These are phyloP conservation scores for Fusarium cyanostomum DNA, from an alignment of 2,329 filamentous ascomycete genomes.

Conservation along the genomic window DNA sequence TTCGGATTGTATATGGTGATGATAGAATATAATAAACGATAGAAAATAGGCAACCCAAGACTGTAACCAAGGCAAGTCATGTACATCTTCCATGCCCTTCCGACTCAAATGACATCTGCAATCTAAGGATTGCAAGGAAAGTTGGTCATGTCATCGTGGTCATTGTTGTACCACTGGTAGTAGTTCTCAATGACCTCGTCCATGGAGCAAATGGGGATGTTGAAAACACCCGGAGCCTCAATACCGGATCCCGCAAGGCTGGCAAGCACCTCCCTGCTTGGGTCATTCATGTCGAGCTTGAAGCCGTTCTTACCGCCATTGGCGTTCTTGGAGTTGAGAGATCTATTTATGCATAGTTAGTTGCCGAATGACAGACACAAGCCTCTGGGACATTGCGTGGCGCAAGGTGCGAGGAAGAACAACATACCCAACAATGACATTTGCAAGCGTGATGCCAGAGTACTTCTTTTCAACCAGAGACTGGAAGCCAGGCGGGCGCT, in stretches of 20 bases:
- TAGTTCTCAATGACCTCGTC: constrained; percentile 25
- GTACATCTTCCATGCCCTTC: no score
- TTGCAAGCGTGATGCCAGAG: constrained; percentile 15
- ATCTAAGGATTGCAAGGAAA: constrained; percentile 23
- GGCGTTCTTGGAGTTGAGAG: constrained; percentile 16
- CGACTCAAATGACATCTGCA: no score
- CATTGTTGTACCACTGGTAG: constrained; percentile 2
- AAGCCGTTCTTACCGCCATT: constrained; percentile 21
- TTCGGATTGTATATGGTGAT: no score
- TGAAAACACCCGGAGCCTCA: constrained; percentile 19
- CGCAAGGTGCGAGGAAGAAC: rapidly evolving
- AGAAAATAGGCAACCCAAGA: no score
- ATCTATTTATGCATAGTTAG: neutral
- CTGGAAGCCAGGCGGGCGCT: constrained; percentile 9
- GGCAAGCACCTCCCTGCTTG: constrained; percentile 11
- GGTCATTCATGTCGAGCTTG: constrained; percentile 10
- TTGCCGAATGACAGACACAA: neutral
- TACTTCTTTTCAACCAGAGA: constrained; percentile 8
- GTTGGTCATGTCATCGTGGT: constrained; percentile 12
- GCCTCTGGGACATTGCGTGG: no score
- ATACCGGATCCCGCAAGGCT: constrained; percentile 15
- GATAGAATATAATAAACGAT: no score
- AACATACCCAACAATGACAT: constrained; percentile 10
- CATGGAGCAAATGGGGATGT: constrained; percentile 21
- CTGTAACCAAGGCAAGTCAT: no score